phyloP scores from a whole-genome alignment of 2,329 filamentous ascomycete species.

The Alternaria ventricosa region DNA sequence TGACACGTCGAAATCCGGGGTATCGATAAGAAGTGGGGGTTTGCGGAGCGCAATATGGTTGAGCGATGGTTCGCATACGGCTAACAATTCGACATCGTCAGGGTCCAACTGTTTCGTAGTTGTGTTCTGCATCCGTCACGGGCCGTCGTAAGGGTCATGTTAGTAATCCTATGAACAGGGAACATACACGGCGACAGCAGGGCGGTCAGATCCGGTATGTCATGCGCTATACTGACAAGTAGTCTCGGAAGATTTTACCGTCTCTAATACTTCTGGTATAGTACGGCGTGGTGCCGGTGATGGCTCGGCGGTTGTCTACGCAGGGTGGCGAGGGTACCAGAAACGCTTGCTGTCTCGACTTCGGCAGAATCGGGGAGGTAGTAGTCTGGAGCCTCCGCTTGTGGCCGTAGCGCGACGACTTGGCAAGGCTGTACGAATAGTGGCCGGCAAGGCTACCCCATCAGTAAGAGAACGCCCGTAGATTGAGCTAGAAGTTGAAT shows the following conservation, averaged over 20 bases:
- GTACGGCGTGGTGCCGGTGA: background rate
- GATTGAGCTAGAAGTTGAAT: background rate
- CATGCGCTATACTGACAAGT: background rate
- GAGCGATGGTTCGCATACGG: background rate
- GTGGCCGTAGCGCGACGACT: slow-evolving; percentile 32
- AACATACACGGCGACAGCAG: background rate
- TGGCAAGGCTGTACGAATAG: slow-evolving; percentile 22
- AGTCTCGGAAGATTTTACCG: background rate
- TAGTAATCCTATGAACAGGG: background rate
- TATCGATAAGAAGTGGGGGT: slow-evolving; percentile 34
- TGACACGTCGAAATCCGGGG: slow-evolving; percentile 33
- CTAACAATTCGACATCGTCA: background rate
- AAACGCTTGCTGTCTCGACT: slow-evolving; percentile 18
- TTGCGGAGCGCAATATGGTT: slow-evolving; percentile 18
- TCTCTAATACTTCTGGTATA: background rate
- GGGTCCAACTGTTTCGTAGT: background rate
- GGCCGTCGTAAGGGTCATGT: background rate
- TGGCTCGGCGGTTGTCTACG: slow-evolving; percentile 7
- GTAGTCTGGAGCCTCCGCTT: slow-evolving; percentile 35
- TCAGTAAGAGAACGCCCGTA: slow-evolving; percentile 1
- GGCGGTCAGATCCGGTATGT: background rate
- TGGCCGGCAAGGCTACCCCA: slow-evolving; percentile 17
- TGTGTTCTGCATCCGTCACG: too few relatives aligned
- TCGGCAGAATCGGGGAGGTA: slow-evolving; percentile 32
- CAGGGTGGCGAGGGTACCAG: slow-evolving; percentile 23